A percentile compares a stretch with the other conserved stretches of the same genome.
Conservation (phyloP, 768 basidiomycete species). For the Ephemerocybe angulata region DNA sequence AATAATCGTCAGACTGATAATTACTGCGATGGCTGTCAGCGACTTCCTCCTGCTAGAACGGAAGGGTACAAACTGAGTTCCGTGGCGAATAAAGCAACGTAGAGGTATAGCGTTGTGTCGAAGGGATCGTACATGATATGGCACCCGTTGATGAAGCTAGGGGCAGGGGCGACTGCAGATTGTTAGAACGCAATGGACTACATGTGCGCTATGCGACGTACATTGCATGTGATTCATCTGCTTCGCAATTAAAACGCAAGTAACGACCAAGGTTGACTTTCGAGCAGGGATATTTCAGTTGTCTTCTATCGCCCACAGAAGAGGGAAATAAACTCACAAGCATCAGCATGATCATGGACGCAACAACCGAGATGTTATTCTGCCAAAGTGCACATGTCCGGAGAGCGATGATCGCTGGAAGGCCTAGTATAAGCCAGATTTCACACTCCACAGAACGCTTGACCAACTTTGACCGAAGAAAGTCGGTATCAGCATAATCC, state of each 20-base stretch:
- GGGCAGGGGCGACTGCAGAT: slow-evolving; percentile 3
- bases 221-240: background rate
- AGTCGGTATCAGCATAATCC: slow-evolving; percentile 3
- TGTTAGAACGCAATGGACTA: no score
- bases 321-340: background rate
- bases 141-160: slow-evolving; percentile 6
- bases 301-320: background rate
- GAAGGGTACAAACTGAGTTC: slow-evolving; percentile 2
- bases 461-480: slow-evolving; percentile 6
- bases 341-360: background rate
- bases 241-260: slow-evolving; percentile 3
- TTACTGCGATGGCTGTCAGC: slow-evolving; percentile 1
- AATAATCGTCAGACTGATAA: slow-evolving; percentile 6
- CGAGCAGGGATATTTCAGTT: background rate
- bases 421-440: background rate
- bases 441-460: background rate
- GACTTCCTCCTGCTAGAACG: background rate
- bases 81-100: background rate
- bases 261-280: background rate
- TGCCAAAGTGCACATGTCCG: slow-evolving; percentile 9
- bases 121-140: background rate
- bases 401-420: slow-evolving; percentile 7
- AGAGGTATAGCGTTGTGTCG: slow-evolving; percentile 3
- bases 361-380: slow-evolving; percentile 1
- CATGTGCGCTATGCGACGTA: background rate